These are phyloP conservation scores for Pythium volutum DNA, from an alignment of 352 stramenopile genomes.

Conservation along the genomic window DNA sequence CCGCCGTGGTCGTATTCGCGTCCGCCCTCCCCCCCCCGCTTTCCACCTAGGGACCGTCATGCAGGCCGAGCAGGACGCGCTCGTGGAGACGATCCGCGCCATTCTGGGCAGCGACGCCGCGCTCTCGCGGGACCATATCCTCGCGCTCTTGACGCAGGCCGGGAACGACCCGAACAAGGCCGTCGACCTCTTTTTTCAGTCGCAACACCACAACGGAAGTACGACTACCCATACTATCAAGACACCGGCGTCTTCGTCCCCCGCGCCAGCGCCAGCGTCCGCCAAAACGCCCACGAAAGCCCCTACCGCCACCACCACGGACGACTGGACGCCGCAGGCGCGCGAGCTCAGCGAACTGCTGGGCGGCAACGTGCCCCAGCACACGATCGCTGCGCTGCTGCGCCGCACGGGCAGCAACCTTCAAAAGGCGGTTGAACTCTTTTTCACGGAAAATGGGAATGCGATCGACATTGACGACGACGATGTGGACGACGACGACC, in stretches of 20 bases:
- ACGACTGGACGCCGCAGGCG: constrained; percentile 42
- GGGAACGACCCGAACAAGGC: constrained; percentile 80
- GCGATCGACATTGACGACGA: constrained; percentile 30
- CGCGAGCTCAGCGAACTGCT: constrained; percentile 69
- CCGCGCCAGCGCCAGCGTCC: constrained; percentile 16
- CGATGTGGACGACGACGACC: constrained; percentile 36
- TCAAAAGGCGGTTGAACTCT: constrained; percentile 77
- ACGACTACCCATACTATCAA: neutral
- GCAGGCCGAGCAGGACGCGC: constrained; percentile 42
- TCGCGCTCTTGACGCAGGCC: constrained; percentile 55
- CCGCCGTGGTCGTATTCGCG: neutral
- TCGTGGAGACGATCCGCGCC: constrained; percentile 75
- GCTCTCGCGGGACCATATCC: constrained; percentile 62
- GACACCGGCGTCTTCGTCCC: constrained; percentile 13
- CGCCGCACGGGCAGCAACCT: constrained; percentile 66
- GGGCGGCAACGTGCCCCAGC: constrained; percentile 54
- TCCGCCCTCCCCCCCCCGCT: neutral
- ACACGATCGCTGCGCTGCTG: constrained; percentile 55
- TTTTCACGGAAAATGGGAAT: constrained; percentile 65
- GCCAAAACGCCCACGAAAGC: constrained; percentile 35
- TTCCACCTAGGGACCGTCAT: too few species aligned
- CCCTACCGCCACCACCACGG: neutral
- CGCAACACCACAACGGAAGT: constrained; percentile 39
- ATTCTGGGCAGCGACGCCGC: constrained; percentile 57
- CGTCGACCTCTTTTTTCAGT: constrained; percentile 78